Conservation (phyloP, 192 early-diverging fungal genomes). For the Umbelopsis sp. region DNA sequence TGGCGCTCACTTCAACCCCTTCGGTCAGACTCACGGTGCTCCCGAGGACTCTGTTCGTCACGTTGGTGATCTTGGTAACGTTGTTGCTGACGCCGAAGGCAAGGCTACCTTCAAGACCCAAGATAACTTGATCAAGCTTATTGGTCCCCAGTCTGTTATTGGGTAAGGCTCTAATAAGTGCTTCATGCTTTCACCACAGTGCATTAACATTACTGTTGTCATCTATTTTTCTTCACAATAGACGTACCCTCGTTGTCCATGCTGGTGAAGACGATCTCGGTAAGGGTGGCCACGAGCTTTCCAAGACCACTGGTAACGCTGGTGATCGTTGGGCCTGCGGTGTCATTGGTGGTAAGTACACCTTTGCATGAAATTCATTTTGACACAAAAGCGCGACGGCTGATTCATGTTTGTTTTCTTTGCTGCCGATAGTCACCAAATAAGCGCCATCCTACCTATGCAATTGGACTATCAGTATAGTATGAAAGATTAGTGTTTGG, state of each 20-base stretch:
- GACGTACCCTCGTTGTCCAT: constrained; percentile 85
- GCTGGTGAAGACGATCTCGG: constrained; percentile 86
- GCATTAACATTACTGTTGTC: no score
- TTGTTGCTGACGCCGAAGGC: constrained; percentile 60
- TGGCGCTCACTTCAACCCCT: constrained; percentile 88
- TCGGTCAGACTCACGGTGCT: constrained; percentile 76
- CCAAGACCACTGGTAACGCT: constrained; percentile 83
- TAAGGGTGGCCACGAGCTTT: constrained; percentile 70
- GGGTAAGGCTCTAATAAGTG: constrained; percentile 53
- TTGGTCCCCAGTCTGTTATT: constrained; percentile 75
- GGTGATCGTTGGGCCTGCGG: constrained; percentile 87
- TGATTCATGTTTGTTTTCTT: background rate
- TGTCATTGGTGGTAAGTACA: constrained; percentile 72
- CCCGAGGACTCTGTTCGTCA: constrained; percentile 69
- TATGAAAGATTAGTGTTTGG: background rate
- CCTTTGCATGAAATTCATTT: background rate
- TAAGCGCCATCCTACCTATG: background rate
- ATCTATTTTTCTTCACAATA: constrained; percentile 17
- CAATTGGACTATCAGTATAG: background rate
- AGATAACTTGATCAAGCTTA: constrained; percentile 71
- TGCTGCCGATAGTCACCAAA: constrained; percentile 13
- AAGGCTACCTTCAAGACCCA: constrained; percentile 50
- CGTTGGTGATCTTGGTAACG: constrained; percentile 91
- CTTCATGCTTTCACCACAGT: no score
- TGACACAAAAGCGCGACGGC: background rate